phyloP scores from a whole-genome alignment of 306 rosid genomes.

The Alnus rubra region DNA sequence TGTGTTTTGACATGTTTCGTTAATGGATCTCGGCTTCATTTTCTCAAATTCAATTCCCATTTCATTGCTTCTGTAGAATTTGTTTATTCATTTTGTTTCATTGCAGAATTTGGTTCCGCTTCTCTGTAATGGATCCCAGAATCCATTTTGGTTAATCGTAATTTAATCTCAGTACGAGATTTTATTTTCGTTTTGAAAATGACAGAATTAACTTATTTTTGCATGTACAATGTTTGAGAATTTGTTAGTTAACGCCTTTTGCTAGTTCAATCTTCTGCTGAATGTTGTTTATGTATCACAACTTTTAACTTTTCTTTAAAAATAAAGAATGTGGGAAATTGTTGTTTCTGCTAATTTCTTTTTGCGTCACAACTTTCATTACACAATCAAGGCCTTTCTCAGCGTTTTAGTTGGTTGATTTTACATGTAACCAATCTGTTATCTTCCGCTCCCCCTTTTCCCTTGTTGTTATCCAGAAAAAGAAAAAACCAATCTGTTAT shows the following conservation, averaged over 20 bases:
- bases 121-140: not conserved
- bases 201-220: not conserved
- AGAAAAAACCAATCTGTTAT: no score
- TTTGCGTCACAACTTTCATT: not conserved
- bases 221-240: not conserved
- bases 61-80: not conserved
- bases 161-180: not conserved
- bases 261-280: slow-evolving; percentile 16
- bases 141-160: not conserved
- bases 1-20: slow-evolving; percentile 17
- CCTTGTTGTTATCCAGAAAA: no score
- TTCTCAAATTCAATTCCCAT: slow-evolving; percentile 20
- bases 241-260: not conserved
- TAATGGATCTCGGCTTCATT: slow-evolving; percentile 36
- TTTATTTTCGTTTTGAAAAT: not conserved
- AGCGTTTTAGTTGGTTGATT: not conserved
- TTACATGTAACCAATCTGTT: not conserved
- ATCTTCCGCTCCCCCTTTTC: no score
- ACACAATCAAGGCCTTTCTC: not conserved
- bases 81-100: not conserved
- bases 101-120: not conserved
- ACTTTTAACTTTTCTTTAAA: slow-evolving; percentile 3
- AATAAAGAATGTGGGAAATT: not conserved
- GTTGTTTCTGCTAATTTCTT: slow-evolving; percentile 14
- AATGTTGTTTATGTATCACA: not conserved